Base-by-base conservation (phyloP, 164 flowering plant genomes). In the Pachysandra terminalis region DNA sequence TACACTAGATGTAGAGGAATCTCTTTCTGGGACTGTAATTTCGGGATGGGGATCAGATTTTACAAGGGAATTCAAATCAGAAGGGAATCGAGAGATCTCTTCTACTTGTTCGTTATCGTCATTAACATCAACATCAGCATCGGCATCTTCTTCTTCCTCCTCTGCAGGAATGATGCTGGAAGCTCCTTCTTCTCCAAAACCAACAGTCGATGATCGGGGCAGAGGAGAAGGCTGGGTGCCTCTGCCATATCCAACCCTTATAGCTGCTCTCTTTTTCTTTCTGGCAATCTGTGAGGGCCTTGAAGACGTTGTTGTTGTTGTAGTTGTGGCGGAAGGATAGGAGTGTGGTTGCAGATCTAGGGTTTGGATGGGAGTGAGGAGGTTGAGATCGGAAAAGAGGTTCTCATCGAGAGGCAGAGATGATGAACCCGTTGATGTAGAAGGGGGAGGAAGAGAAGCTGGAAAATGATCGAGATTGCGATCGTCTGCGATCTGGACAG, bases 351-450 rank as follows among this genome's bases (percentile, higher is more conserved):
- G 60, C 19, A 13, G 64, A 48, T 60, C 35, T 40, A 35, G 63
- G 52, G 63, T 19, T 17, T 71, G 49, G 52, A 21, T 28, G 22
- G 82, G 80, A 58, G 80, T 37, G 68, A 77, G 74, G 63, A 88
- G 75, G 26, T 85, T 86, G 70, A 90, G 88, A 77, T 90, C 96
- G 37, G 92, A 83, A 80, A 90, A 90, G 32, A 90, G 82, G 63
- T 88, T 86, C 72, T 90, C 94, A 27, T 90, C 96, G 14, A 90
- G 89, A 2, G 93, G 83, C 58, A 70, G 64, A 37, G 71, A 51
- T 51, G 73, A 26, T 22, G 76, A 17, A 22, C 68, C 9, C 5
- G 72, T 22, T 6, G 69, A 9, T 21, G 62, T 9, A 19, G 51
- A 17, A 1, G 74, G 8, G 19, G 68, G 21, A 52, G 71, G 27